Evolutionary conservation across 192 early-diverging fungal genomes (phyloP), one percentile per base, ranked within the genome.

Genomic region (Coemansia interrupta): DNA sequence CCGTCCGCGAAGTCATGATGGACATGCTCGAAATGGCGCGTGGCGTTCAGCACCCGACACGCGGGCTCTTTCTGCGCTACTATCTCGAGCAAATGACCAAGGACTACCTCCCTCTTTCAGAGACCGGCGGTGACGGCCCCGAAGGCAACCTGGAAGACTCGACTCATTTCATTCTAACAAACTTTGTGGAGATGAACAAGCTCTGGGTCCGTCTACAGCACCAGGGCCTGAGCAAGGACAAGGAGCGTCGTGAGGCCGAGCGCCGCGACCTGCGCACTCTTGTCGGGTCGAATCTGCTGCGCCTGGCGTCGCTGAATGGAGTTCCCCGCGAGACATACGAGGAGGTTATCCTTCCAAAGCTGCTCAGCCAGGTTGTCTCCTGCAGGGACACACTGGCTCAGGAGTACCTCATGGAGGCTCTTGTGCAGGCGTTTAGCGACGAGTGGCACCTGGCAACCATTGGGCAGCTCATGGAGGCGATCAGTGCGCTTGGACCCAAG

Each of bases 171-270:
- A 95, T 92, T 58, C 74, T 99, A 36, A 94, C 90, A 43, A 98
- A 99, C 66, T 97, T 98, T 81, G 91, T 94, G 32, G 97, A 99
- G 81, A 99, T 96, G 95, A 99, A 99, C 81, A 99, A 99, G 80
- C 84, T 99, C 15, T 99, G 97, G 97, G 97, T 99, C 11, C 90
- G 97, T 1, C 71, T 99, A 63, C 97, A 99, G 75, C 90, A 95
- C 74, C 93, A 96, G 70, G 97, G 97, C 17, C 87, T 91, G 66
- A 90, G 87, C 40, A 80, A 92, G 9, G 97, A 99, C 70, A 86
- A 92, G 18, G 94, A 96, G 70, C 92, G 91, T 72, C 82, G 97
- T 26, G 97, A 99, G 70, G 84, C 87, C 54, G 97, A 99, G 87
- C 86, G 97, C 22, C 88, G 90, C 60, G 97, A 99, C 46, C 78